Base-by-base conservation (phyloP, 75 land plant species). In the Cupressus sempervirens region DNA sequence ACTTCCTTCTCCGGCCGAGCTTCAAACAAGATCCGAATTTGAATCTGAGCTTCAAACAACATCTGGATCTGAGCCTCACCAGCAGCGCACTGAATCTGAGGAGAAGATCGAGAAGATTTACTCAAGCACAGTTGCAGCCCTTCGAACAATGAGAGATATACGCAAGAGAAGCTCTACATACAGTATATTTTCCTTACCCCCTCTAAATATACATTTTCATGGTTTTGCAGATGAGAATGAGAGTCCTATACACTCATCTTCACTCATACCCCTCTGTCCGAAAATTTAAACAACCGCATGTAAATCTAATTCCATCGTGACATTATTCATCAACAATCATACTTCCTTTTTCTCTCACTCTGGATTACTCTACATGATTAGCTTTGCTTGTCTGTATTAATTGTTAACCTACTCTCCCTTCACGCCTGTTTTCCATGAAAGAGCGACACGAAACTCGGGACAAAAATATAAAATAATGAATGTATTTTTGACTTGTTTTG, bases 151-250 rank as follows among this genome's bases (percentile, higher is more conserved):
- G 91, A 84, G 87, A 80, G 97, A 93, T 35, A 87, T 96, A 48
- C 91, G 97, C 84, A 87, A 88, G 50, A 93, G 93, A 5, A 96
- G 96, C 90, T 96, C 98, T 12, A 96, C 98, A 29, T 88, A 90
- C 84, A 87, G 93, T 41, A 88, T 89, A n/a, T 94, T 93, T 40
- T 94, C 96, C 23, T 89, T 96, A 32, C 98, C 96, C 4, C 98
- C 98, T 9, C 81, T 96, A 80, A 56, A 56, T 18, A 56, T 56
- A 18, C 18, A 56, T 56, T 56, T 56, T 16, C 62, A 56, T 18
- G 62, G 62, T 20, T 56, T 56, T 56, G 23, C 23, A 56, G 62
- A 56, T 4, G 77, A 75, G 1, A 38, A 15, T 0, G 34, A 35
- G 9, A 34, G 16, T 15, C 4, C 41, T 34, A 34, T 34, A 14